Base-by-base conservation (phyloP, 306 rosid species). In the Gastrolobium bilobum region DNA sequence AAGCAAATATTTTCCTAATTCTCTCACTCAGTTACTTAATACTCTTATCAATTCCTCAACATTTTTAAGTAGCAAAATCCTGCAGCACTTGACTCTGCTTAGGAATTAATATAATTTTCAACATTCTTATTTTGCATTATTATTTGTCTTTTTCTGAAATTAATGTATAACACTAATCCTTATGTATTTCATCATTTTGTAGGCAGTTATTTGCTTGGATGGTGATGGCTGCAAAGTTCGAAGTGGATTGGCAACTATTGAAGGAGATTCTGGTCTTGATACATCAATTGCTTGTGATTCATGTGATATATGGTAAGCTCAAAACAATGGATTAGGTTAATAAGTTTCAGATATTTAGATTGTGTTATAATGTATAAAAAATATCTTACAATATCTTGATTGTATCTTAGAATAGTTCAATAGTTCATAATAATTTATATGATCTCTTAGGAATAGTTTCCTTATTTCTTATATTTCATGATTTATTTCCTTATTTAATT, bases 171-270 rank as follows among this genome's bases (percentile, higher is more conserved):
- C 64, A 37, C 71, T 83, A 67, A 86, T 86, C 78, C 80, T 87
- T 83, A 42, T 80, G 81, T 62, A 73, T 86, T 71, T 65, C 44
- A 48, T 78, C 84, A 78, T 76, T 81, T 86, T 84, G 88, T 91
- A 95, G 99, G 91, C 99, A 90, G 98, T 95, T 84, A 74, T 88
- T 80, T 95, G 99, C 94, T 95, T 95, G 91, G 97, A 91, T 86
- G 98, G 96, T 40, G 91, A 84, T 83, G 94, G 89, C 71, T 93
- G 99, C 92, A 91, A 89, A 87, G 87, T 93, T 85, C 92, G 97
- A 77, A 90, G 80, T 83, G 97, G 91, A 59, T 80, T 76, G 73
- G 84, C 80, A 46, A 76, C 73, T 40, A 56, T 70, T 70, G 96
- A 88, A 79, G 98, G 79, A 78, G 92, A 90, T 90, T 73, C 93